Evolutionary conservation across 768 basidiomycete species (phyloP), one percentile per base, ranked within the genome.

Genomic region (Boletus rufocinnamomeus): DNA sequence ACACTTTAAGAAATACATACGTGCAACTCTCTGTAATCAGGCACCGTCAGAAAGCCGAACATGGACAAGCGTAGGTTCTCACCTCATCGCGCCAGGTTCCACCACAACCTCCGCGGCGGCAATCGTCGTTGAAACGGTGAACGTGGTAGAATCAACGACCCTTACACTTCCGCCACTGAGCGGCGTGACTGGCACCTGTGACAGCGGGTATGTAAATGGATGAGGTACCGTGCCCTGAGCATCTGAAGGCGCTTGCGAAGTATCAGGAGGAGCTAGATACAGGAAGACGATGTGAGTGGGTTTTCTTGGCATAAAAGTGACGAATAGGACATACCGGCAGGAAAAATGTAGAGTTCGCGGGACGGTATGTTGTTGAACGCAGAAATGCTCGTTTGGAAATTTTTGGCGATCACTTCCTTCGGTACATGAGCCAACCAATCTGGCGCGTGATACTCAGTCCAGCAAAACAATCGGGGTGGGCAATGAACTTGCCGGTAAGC

Each of bases 351-450:
- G 17, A 85, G 74, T 62, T 83, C 79, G 2, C 74, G 58, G 17
- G 75, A 69, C 0, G 85, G 82, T 40, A 86, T 82, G 48, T 80
- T 74, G 57, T 84, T 75, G 57, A 84, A 85, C 4, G 78, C 73
- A 49, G 80, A 72, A 19, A 75, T 73, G 51, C 65, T 57, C 19
- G 77, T 68, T 34, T 80, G 76, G 62, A 87, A 87, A 63, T 86
- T 87, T 70, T 85, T 85, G 17, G 84, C 82, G 5, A 86, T 68
- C 11, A 84, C 80, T 35, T 76, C 75, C 61, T 76, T 73, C 4
- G 83, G 83, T 3, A 82, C 75, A 60, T 87, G 86, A 17, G 84
- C 77, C 28, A 87, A 74, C 84, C 86, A 88, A 61, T 87, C 85
- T 62, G 10, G 23, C 19, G 3, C 2, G 23, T 30, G 27, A 17